phyloP scores from a whole-genome alignment of 129 eudicot genomes.

The Tagetes erecta region DNA sequence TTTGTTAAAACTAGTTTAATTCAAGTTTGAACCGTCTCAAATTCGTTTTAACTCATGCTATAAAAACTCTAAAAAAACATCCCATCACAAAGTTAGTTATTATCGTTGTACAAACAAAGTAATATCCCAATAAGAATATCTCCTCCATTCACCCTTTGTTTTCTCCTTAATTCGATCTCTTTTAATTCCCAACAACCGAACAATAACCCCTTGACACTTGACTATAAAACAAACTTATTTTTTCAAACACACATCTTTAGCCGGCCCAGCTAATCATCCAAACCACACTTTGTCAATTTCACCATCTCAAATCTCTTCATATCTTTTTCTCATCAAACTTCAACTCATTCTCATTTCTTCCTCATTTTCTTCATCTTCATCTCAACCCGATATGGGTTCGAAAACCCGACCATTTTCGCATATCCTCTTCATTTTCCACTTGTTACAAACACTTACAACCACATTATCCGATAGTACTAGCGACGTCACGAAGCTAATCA shows the following conservation, averaged over 20 bases:
- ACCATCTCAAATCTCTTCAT: slow-evolving; percentile 30
- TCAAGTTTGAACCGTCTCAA: too few relatives aligned
- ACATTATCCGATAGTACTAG: slow-evolving; percentile 9
- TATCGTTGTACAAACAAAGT: slow-evolving; percentile 2
- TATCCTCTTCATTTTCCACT: not conserved
- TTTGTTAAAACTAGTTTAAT: too few relatives aligned
- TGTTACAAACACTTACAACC: not conserved
- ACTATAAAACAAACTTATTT: slow-evolving; percentile 6
- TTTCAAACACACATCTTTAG: slow-evolving; percentile 5
- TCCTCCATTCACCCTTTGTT: not conserved
- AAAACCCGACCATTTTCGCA: not conserved
- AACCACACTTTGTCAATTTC: slow-evolving; percentile 19
- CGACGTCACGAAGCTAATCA: slow-evolving; percentile 38
- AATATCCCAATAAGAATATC: slow-evolving; percentile 9
- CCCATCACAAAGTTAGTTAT: not conserved
- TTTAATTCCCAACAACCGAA: slow-evolving; percentile 5
- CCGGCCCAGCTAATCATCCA: slow-evolving; percentile 39
- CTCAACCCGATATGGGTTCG: slow-evolving; percentile 22
- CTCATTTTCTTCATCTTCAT: not conserved
- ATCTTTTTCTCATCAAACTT: not conserved
- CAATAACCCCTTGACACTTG: slow-evolving; percentile 26
- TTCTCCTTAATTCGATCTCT: not conserved
- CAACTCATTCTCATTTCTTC: slow-evolving; percentile 13
- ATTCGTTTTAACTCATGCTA: too few relatives aligned
- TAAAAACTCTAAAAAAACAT: not conserved